Conservation (phyloP, 2,329 filamentous ascomycete species). For the Hawksworthiomyces lignivorus region DNA sequence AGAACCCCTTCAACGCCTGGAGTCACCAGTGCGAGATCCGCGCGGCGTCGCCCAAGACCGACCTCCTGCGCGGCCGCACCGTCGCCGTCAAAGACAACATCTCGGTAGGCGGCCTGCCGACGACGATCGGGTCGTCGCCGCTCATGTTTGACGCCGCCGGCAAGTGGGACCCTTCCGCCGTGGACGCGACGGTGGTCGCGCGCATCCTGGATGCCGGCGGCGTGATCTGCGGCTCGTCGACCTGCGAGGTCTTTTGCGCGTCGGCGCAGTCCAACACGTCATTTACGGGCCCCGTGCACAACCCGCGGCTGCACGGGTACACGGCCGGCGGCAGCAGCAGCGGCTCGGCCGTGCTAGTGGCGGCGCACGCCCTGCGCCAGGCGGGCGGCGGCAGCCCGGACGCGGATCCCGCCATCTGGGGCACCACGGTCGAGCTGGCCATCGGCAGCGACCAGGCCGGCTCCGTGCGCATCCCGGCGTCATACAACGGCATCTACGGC, state of each 20-base stretch:
- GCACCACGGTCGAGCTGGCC: no score
- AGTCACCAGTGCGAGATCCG: constrained; percentile 22
- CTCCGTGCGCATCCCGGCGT: no score
- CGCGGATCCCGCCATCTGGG: no score
- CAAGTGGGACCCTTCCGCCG: constrained; percentile 59
- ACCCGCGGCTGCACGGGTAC: constrained; percentile 64
- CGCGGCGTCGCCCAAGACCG: constrained; percentile 14
- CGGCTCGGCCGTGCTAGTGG: constrained; percentile 48
- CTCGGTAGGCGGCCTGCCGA: constrained; percentile 56
- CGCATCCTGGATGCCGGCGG: constrained; percentile 52
- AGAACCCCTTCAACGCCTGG: constrained; percentile 27
- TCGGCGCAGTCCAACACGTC: constrained; percentile 52
- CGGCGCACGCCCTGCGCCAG: no score
- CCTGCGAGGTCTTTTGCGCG: constrained; percentile 61
- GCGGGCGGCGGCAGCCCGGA: no score
- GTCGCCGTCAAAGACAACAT: constrained; percentile 70
- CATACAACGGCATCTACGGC: no score
- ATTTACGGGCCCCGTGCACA: constrained; percentile 63
- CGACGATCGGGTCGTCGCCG: constrained; percentile 43
- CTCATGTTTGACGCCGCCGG: constrained; percentile 24
- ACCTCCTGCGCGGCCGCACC: constrained; percentile 62
- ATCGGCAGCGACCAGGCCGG: no score
- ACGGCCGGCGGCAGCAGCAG: constrained; percentile 72
- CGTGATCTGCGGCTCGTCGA: constrained; percentile 62
- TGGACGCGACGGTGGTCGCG: constrained; percentile 34